These are phyloP conservation scores for Plantago coronopus DNA, from an alignment of 305 asterid genomes.

Conservation along the genomic window DNA sequence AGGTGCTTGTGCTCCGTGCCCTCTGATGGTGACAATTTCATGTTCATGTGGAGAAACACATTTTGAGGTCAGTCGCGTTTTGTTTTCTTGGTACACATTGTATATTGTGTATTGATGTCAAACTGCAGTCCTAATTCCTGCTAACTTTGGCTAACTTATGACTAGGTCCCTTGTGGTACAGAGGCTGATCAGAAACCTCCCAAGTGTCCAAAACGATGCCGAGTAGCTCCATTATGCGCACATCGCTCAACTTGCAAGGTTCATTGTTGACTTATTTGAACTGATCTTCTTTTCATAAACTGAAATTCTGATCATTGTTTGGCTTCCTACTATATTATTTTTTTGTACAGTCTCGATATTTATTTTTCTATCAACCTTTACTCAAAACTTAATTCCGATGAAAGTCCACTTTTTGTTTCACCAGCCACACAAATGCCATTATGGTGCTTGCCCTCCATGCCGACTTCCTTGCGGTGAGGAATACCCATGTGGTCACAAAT, in stretches of 20 bases:
- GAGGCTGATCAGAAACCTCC: conserved; percentile 86
- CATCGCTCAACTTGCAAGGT: conserved; percentile 71
- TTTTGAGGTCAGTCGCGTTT: conserved; percentile 61
- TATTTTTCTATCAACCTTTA: neutral
- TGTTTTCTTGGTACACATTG: too few relatives aligned
- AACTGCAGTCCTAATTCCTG: neutral
- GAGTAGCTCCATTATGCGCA: conserved; percentile 60
- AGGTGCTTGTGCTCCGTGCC: conserved; percentile 96
- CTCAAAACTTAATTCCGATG: conserved; percentile 12
- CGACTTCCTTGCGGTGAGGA: conserved; percentile 64
- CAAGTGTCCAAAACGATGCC: conserved; percentile 70
- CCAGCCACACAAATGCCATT: conserved; percentile 96
- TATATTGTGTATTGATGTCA: too few relatives aligned
- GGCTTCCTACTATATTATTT: too few relatives aligned
- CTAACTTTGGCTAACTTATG: conserved; percentile 24
- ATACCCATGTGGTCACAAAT: conserved; percentile 74
- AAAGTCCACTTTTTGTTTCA: conserved; percentile 19
- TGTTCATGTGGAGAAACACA: conserved; percentile 81
- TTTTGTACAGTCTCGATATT: too few relatives aligned
- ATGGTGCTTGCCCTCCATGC: conserved; percentile 89
- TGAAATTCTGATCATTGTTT: too few relatives aligned
- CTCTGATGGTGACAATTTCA: conserved; percentile 78
- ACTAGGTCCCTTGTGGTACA: conserved; percentile 95
- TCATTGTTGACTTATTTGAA: conserved; percentile 20
- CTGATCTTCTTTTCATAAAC: neutral